Evolutionary conservation across 345 rosid genomes (phyloP).

Genomic region (Isatis tinctoria): DNA sequence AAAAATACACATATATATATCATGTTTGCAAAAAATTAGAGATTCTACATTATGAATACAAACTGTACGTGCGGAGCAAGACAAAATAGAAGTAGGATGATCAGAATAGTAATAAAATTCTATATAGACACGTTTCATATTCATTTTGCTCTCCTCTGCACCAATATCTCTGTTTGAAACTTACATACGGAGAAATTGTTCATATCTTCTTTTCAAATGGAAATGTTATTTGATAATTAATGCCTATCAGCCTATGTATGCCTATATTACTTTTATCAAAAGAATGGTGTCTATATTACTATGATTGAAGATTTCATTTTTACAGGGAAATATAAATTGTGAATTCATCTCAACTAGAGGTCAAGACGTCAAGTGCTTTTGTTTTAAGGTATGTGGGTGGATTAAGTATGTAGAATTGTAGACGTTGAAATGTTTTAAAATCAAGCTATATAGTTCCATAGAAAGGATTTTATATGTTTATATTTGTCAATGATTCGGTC

Average conservation of each 20-base stretch:
- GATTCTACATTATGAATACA: not conserved
- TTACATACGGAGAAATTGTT: no score
- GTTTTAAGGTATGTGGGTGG: not conserved
- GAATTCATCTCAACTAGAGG: slow-evolving; percentile 1
- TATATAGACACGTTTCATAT: no score
- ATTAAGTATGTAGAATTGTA: slow-evolving; percentile 20
- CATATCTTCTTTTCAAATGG: not conserved
- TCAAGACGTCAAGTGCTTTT: slow-evolving; percentile 1
- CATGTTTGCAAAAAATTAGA: not conserved
- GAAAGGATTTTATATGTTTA: not conserved
- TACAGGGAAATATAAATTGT: not conserved
- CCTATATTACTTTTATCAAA: no score
- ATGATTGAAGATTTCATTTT: not conserved
- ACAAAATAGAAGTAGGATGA: no score
- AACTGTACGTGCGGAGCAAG: no score
- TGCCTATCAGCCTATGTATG: no score
- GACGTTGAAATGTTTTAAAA: slow-evolving; percentile 1
- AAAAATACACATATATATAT: no score
- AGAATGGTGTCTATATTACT: no score
- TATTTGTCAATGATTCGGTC: slow-evolving; percentile 6
- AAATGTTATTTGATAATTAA: no score
- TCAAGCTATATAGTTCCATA: not conserved
- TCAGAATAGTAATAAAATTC: no score
- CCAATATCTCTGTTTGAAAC: no score
- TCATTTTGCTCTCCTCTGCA: not conserved